Conservation (phyloP, 345 rosid species). For the Rhodamnia rubescens region DNA sequence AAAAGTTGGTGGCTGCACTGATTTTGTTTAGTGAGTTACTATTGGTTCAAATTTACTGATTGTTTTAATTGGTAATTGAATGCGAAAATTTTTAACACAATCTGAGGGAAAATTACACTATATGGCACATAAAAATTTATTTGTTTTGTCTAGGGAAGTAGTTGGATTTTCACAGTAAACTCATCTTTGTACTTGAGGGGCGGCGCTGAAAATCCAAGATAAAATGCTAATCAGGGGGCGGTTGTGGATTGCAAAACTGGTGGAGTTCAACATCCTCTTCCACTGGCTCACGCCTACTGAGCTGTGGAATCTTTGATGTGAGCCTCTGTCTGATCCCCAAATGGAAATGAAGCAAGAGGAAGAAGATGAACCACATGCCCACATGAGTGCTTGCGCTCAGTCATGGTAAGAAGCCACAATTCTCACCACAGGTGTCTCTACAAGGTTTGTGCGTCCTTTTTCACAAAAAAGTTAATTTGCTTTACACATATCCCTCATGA, state of each 20-base stretch:
- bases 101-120: neutral
- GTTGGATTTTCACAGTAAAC: neutral
- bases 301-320: neutral
- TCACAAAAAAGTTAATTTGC: neutral
- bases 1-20: neutral
- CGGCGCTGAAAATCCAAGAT: neutral
- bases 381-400: neutral
- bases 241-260: neutral
- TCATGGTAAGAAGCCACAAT: neutral
- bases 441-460: neutral
- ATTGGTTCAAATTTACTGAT: too few relatives aligned
- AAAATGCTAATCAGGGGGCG: neutral
- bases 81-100: neutral
- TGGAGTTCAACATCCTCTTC: neutral
- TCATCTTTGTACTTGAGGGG: neutral
- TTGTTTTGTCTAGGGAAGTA: neutral
- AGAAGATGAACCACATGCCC: neutral
- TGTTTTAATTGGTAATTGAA: neutral
- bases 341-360: neutral
- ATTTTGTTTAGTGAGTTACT: neutral
- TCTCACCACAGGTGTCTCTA: neutral
- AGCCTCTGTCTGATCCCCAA: neutral
- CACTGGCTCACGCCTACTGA: neutral
- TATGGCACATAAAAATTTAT: neutral
- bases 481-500: neutral